Conservation (phyloP, 2,329 filamentous ascomycete genomes). For the Neonectria punicea region DNA sequence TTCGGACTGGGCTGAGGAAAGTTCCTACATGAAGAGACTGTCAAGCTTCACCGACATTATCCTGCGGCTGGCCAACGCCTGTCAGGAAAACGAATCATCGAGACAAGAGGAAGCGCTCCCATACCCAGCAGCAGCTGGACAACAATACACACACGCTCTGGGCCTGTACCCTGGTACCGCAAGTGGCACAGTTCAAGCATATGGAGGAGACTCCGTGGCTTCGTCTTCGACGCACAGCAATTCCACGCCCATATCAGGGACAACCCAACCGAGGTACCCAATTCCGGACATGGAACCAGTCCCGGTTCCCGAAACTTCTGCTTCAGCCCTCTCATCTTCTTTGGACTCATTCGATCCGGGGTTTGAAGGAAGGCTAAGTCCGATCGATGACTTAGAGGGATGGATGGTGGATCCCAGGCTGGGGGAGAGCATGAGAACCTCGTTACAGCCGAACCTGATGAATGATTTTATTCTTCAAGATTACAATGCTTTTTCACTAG, state of each 20-base stretch:
- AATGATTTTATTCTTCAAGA: constrained; percentile 19
- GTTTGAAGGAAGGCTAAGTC: constrained; percentile 3
- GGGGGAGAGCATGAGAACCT: neutral
- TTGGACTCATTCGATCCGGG: constrained; percentile 6
- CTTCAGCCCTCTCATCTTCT: neutral
- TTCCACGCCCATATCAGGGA: constrained; percentile 13
- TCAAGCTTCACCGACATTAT: constrained; percentile 8
- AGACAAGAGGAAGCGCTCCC: neutral
- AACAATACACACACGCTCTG: constrained; percentile 9
- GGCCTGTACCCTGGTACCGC: neutral
- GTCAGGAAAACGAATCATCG: neutral
- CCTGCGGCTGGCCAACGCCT: neutral
- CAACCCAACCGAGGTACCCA: neutral
- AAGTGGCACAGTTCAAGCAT: neutral
- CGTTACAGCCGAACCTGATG: constrained; percentile 8
- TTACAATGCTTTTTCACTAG: constrained; percentile 9
- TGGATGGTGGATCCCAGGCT: constrained; percentile 18
- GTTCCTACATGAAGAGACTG: constrained; percentile 11
- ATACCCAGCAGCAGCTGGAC: neutral
- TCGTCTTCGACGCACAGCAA: constrained; percentile 20
- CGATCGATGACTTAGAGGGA: constrained; percentile 14
- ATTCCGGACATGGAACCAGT: constrained; percentile 6
- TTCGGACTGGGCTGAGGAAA: constrained; percentile 16
- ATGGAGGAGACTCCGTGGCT: constrained; percentile 10
- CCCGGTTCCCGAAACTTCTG: neutral